phyloP scores from a whole-genome alignment of 1,284 basidiomycete species.

The Boletus smithii region DNA sequence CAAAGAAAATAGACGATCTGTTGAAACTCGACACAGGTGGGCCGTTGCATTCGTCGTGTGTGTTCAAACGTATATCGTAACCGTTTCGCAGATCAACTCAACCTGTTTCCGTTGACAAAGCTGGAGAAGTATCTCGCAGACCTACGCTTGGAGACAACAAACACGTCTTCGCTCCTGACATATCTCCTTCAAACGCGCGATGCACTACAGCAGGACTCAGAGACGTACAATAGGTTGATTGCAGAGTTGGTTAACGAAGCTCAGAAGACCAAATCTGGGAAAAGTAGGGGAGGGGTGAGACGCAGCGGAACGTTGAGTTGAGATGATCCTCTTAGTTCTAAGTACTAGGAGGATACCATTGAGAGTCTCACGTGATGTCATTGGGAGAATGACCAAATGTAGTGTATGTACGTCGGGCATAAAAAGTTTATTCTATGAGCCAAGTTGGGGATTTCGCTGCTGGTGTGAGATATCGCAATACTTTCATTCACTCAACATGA shows the following conservation, averaged over 20 bases:
- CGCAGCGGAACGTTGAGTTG: constrained; percentile 46
- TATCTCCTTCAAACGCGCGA: constrained; percentile 81
- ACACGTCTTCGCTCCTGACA: constrained; percentile 71
- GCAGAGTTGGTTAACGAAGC: constrained; percentile 81
- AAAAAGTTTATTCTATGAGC: constrained; percentile 26
- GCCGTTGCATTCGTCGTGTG: constrained; percentile 8
- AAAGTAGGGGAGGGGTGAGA: constrained; percentile 45
- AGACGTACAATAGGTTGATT: constrained; percentile 79
- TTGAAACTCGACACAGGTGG: constrained; percentile 69
- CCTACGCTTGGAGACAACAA: constrained; percentile 65
- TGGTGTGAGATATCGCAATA: too few relatives aligned
- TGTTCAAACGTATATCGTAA: constrained; percentile 2
- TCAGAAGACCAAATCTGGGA: constrained; percentile 70
- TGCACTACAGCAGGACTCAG: constrained; percentile 82
- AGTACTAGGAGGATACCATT: not conserved
- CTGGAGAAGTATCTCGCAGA: constrained; percentile 67
- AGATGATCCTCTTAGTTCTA: too few relatives aligned
- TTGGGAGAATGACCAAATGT: too few relatives aligned
- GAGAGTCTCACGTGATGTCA: constrained; percentile 21
- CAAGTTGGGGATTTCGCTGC: too few relatives aligned
- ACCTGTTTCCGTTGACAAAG: constrained; percentile 62
- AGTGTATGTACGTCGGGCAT: too few relatives aligned
- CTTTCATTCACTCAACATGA: too few relatives aligned
- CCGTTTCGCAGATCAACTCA: constrained; percentile 56
- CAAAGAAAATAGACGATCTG: constrained; percentile 58